Percentiles rank a stretch among this genome's conserved stretches.
phyloP scores from a whole-genome alignment of 768 basidiomycete species.

The Dacryopinax primogenitus region DNA sequence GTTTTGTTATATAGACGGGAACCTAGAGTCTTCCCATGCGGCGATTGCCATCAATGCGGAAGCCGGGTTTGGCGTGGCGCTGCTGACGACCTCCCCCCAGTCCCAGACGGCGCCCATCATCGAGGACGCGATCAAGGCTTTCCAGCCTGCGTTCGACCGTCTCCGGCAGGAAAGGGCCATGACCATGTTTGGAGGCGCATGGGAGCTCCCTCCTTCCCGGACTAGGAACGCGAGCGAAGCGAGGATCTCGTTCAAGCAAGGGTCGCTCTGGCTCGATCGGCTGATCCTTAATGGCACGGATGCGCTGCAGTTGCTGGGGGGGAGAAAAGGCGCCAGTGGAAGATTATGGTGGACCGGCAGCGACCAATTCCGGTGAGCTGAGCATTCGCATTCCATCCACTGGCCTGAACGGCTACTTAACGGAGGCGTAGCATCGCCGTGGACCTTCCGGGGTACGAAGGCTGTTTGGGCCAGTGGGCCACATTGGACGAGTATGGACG shows the following conservation, averaged over 20 bases:
- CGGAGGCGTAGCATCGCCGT: not conserved
- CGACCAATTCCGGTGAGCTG: constrained; percentile 26
- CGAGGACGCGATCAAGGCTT: constrained; percentile 21
- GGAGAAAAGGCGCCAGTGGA: constrained; percentile 16
- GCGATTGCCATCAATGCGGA: constrained; percentile 23
- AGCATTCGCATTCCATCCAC: not conserved
- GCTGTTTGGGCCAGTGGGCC: not conserved
- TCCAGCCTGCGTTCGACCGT: constrained; percentile 24
- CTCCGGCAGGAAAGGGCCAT: constrained; percentile 11
- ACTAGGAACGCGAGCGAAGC: constrained; percentile 13
- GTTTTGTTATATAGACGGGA: constrained; percentile 19
- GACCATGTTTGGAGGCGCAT: constrained; percentile 21
- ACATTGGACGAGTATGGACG: not conserved
- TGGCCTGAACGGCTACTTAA: not conserved
- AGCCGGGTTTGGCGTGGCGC: constrained; percentile 23
- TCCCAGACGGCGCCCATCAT: constrained; percentile 20
- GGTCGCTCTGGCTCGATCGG: constrained; percentile 19
- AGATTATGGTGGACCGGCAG: constrained; percentile 21
- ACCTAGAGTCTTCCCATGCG: constrained; percentile 21
- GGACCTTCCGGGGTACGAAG: not conserved
- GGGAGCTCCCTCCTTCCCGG: constrained; percentile 11
- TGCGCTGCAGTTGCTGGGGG: constrained; percentile 18
- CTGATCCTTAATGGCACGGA: constrained; percentile 18
- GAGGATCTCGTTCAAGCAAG: constrained; percentile 16
- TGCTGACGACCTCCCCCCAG: constrained; percentile 22